These are phyloP conservation scores for Castanopsis chinensis DNA, from an alignment of 306 rosid genomes.

Conservation along the genomic window DNA sequence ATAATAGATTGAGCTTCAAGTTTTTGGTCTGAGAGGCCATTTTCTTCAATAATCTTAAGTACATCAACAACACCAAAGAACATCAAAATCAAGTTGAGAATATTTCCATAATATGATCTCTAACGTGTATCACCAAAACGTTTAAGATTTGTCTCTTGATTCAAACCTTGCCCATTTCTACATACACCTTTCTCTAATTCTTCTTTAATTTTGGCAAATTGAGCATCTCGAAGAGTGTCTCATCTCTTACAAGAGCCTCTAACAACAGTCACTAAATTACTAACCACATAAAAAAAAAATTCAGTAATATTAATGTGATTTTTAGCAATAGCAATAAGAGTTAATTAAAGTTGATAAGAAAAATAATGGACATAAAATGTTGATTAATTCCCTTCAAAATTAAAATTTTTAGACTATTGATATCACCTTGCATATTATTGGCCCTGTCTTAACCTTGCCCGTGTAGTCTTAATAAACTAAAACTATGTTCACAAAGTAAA, in stretches of 20 bases:
- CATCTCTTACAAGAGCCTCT: background rate
- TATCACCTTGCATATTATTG: conserved; percentile 3
- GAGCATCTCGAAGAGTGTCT: background rate
- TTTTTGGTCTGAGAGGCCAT: background rate
- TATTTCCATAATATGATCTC: background rate
- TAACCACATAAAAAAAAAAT: background rate
- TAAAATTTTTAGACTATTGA: background rate
- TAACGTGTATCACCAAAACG: background rate
- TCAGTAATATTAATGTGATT: background rate
- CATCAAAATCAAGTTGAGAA: background rate
- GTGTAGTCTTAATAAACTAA: background rate
- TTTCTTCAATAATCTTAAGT: background rate
- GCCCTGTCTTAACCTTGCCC: background rate
- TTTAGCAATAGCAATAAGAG: background rate
- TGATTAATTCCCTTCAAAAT: background rate
- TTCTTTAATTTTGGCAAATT: background rate
- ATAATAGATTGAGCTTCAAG: background rate
- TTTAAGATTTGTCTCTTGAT: background rate
- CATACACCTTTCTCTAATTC: background rate
- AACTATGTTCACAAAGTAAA: background rate
- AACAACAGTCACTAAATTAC: background rate
- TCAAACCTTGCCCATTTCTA: background rate
- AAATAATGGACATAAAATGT: conserved; percentile 11
- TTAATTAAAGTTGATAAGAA: conserved; percentile 1
- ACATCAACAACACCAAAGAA: background rate